These are phyloP conservation scores for Suillus subluteus DNA, from an alignment of 768 basidiomycete genomes.

Conservation along the genomic window DNA sequence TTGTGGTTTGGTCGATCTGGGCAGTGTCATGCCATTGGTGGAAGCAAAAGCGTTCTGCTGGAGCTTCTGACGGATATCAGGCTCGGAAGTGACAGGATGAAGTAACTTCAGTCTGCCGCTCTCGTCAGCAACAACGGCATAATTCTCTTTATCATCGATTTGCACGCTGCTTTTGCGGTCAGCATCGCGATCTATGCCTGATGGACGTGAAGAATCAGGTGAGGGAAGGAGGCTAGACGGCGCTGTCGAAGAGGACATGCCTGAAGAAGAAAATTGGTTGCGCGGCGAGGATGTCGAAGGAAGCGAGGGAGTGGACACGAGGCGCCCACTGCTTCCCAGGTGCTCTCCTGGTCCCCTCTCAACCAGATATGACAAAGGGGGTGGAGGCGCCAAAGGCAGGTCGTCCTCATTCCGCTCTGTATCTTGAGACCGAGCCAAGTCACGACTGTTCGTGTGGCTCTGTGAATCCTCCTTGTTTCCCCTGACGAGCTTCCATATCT, in stretches of 20 bases:
- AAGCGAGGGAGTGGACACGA: slow-evolving; percentile 72
- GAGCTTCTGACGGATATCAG: slow-evolving; percentile 58
- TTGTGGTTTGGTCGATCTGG: slow-evolving; percentile 27
- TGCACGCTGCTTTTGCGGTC: slow-evolving; percentile 44
- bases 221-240: slow-evolving; percentile 78
- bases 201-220: slow-evolving; percentile 71
- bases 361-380: slow-evolving; percentile 88
- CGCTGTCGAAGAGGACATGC: slow-evolving; percentile 75
- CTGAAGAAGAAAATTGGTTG: slow-evolving; percentile 51
- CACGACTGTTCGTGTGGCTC: slow-evolving; percentile 27
- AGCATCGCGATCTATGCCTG: slow-evolving; percentile 58
- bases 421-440: slow-evolving; percentile 42
- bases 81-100: slow-evolving; percentile 61
- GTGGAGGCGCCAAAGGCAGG: slow-evolving; percentile 84
- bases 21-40: slow-evolving; percentile 34
- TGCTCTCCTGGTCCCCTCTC: slow-evolving; percentile 55
- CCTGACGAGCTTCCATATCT: slow-evolving; percentile 81
- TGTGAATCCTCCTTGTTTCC: slow-evolving; percentile 47
- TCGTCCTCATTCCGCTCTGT: slow-evolving; percentile 57
- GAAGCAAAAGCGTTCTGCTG: slow-evolving; percentile 40
- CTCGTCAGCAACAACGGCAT: slow-evolving; percentile 32
- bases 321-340: slow-evolving; percentile 52
- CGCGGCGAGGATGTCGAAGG: slow-evolving; percentile 63
- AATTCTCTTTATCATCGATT: slow-evolving; percentile 48
- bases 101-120: slow-evolving; percentile 45